A percentile compares a stretch with the other conserved stretches of the same genome.
Conservation (phyloP, 1,139 yeast genomes). For the Sugiyamaella xylanicola region DNA sequence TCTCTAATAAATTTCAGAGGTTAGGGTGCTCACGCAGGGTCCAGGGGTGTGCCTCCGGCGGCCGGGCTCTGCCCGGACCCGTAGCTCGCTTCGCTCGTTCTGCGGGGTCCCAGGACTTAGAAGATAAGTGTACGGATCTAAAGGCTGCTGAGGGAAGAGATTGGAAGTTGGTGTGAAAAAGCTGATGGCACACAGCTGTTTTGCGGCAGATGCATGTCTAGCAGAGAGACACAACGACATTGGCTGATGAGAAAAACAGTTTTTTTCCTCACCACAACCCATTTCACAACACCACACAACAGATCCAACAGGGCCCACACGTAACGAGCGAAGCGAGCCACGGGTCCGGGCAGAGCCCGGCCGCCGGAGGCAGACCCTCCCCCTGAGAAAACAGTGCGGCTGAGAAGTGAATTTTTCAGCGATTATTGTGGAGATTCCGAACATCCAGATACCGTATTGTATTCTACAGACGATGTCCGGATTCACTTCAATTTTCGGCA, state of each 20-base stretch:
- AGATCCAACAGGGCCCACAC: too few relatives aligned
- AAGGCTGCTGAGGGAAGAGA: too few relatives aligned
- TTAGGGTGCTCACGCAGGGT: constrained; percentile 4
- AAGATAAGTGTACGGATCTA: too few relatives aligned
- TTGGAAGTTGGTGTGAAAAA: too few relatives aligned
- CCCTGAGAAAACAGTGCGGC: neutral
- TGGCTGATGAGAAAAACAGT: too few relatives aligned
- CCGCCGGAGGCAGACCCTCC: neutral
- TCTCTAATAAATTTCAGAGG: constrained; percentile 12
- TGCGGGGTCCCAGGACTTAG: too few relatives aligned
- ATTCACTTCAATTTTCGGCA: constrained; percentile 48
- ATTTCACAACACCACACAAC: too few relatives aligned
- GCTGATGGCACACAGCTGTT: too few relatives aligned
- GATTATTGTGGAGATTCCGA: neutral
- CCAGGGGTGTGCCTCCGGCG: neutral
- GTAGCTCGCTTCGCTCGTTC: neutral
- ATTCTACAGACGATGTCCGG: constrained; percentile 31
- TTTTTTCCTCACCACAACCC: too few relatives aligned
- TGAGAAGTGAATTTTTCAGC: neutral
- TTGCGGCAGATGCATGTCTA: neutral
- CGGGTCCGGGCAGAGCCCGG: neutral
- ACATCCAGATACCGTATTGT: neutral
- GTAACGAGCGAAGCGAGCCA: neutral
- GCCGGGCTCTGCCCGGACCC: constrained; percentile 1
- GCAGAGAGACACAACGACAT: too few relatives aligned